Percentiles rank a stretch among this genome's conserved stretches.
Conservation (phyloP, 805 yeast genomes). For the Barnettozyma wickerhamii region DNA sequence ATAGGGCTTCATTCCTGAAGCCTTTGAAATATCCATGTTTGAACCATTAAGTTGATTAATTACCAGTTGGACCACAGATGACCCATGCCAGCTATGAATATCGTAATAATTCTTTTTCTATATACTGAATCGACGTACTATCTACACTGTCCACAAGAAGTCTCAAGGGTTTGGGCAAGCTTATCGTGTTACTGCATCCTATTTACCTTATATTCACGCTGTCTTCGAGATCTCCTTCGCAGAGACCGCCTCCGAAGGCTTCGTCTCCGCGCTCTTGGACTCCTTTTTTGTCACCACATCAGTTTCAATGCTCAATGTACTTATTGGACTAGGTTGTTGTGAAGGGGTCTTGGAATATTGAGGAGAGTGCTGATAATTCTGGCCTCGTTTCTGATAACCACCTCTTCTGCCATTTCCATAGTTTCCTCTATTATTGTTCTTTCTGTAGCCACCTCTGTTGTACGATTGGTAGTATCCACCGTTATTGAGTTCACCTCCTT, state of each 20-base stretch:
- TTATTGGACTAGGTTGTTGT: background rate
- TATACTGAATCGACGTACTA: too few species aligned
- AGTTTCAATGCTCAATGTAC: background rate
- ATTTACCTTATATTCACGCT: background rate
- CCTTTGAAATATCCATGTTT: too few species aligned
- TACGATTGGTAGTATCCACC: background rate
- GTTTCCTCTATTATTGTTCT: conserved; percentile 2
- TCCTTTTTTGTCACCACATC: background rate
- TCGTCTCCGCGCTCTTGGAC: background rate
- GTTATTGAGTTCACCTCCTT: background rate
- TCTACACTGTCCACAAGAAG: too few species aligned
- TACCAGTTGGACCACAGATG: too few species aligned
- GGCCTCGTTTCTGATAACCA: background rate
- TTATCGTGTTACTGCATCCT: too few species aligned
- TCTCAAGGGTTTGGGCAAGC: too few species aligned
- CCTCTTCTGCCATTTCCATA: background rate
- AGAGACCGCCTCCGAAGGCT: background rate
- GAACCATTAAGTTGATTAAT: too few species aligned
- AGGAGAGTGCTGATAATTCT: background rate
- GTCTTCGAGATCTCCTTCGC: background rate
- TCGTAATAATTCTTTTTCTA: too few species aligned
- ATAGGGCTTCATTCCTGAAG: too few species aligned
- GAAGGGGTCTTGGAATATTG: too few species aligned
- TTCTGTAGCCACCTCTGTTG: conserved; percentile 10
- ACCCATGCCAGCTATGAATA: too few species aligned